phyloP scores from a whole-genome alignment of 1,139 yeast species.

The Pichia sp. region DNA sequence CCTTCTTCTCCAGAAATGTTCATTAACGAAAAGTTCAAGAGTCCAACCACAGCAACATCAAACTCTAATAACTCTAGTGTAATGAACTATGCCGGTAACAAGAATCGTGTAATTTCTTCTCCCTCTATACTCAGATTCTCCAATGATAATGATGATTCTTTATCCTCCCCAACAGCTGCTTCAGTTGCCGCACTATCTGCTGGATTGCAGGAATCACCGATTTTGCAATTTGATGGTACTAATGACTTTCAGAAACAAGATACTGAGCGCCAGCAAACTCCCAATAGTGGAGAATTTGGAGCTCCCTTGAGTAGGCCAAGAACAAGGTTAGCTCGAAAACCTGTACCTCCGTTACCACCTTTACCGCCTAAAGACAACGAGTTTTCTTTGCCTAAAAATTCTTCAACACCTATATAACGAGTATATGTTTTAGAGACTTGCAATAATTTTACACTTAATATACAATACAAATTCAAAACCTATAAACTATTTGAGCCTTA shows the following conservation, averaged over 20 bases:
- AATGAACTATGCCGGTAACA: neutral
- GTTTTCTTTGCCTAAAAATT: neutral
- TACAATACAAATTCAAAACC: conserved; percentile 1
- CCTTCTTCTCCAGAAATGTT: conserved; percentile 22
- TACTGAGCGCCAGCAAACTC: neutral
- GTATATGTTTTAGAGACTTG: neutral
- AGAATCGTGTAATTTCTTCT: neutral
- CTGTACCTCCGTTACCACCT: conserved; percentile 6
- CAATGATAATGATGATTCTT: neutral
- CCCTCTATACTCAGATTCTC: neutral
- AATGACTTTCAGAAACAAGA: neutral
- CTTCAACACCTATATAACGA: neutral
- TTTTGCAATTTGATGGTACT: neutral
- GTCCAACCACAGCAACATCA: conserved; percentile 4
- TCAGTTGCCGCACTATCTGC: neutral
- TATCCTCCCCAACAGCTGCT: neutral
- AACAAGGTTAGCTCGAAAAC: neutral
- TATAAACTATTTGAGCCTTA: conserved; percentile 20
- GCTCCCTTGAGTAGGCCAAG: neutral
- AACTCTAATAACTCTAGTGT: neutral
- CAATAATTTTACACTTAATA: conserved; percentile 2
- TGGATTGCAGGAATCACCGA: conserved; percentile 6
- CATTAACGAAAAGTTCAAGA: conserved; percentile 18
- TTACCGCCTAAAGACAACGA: conserved; percentile 5
- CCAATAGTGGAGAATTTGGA: neutral